These are phyloP conservation scores for Tylopilus felleus DNA, from an alignment of 768 basidiomycete species.

Conservation along the genomic window DNA sequence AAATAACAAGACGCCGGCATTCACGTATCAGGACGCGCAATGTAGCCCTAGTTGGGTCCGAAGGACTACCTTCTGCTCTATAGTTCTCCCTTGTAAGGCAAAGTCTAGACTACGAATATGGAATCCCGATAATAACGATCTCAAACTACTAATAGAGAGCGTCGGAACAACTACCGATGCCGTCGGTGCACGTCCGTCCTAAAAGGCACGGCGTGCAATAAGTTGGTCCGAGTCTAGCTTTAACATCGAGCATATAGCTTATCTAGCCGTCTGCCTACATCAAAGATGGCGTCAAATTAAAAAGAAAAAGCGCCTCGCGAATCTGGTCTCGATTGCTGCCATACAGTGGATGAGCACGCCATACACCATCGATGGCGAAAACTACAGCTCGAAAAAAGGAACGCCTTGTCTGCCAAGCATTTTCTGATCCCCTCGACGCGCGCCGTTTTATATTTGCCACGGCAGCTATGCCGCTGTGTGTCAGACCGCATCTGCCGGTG, in stretches of 20 bases:
- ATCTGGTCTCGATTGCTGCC: background rate
- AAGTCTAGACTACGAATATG: background rate
- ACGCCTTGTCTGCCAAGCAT: background rate
- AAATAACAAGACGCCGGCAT: constrained; percentile 11
- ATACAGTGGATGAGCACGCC: background rate
- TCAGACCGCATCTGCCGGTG: background rate
- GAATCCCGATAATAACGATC: background rate
- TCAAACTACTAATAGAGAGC: background rate
- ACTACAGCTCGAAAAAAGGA: background rate
- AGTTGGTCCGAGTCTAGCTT: background rate
- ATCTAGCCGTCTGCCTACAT: background rate
- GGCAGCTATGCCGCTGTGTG: background rate
- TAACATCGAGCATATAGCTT: background rate
- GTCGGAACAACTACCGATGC: background rate
- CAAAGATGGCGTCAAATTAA: background rate
- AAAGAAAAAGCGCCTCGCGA: too few relatives aligned
- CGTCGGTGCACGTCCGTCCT: background rate
- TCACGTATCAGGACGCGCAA: constrained; percentile 13
- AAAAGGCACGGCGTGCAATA: background rate
- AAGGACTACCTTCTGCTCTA: background rate
- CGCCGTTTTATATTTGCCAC: background rate
- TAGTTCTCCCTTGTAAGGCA: background rate
- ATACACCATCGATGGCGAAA: background rate
- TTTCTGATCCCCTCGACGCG: background rate
- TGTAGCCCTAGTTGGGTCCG: constrained; percentile 5